A percentile compares a stretch with the other conserved stretches of the same genome.
Evolutionary conservation across 768 basidiomycete species (phyloP).

Genomic region (Tylopilus sp.): DNA sequence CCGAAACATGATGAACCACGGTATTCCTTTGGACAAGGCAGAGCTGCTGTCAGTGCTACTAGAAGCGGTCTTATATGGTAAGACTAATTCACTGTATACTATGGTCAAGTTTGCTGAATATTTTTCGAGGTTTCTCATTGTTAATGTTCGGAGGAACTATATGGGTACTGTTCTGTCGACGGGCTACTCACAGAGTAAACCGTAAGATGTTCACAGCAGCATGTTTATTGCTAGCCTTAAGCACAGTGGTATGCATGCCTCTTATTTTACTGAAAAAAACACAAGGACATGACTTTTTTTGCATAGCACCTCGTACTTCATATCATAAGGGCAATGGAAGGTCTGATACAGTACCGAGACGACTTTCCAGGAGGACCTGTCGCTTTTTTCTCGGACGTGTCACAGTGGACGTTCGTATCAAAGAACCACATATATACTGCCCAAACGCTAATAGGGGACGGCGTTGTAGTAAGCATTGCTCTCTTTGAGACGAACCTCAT

Average conservation of each 20-base stretch:
- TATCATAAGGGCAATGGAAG: conserved; percentile 21
- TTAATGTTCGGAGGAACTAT: conserved; percentile 33
- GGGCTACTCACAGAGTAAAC: conserved; percentile 9
- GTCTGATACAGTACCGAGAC: conserved; percentile 22
- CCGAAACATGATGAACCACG: not conserved
- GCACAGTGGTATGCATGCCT: conserved; percentile 21
- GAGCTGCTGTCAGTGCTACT: conserved; percentile 5
- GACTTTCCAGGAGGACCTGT: conserved; percentile 21
- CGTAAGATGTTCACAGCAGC: conserved; percentile 18
- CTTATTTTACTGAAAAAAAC: not conserved
- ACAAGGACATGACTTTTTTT: not conserved
- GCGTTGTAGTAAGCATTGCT: conserved; percentile 5
- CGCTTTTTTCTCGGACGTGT: conserved; percentile 20
- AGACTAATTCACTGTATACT: not conserved
- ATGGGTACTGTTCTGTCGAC: conserved; percentile 17
- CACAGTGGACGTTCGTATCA: conserved; percentile 2
- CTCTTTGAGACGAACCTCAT: not conserved
- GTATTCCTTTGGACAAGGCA: conserved; percentile 1
- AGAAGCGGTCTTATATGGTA: conserved; percentile 13
- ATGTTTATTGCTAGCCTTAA: conserved; percentile 20
- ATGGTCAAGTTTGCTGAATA: not conserved
- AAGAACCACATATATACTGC: conserved; percentile 5
- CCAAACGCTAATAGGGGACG: conserved; percentile 9
- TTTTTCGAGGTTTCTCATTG: conserved; percentile 28
- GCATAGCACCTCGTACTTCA: conserved; percentile 23